phyloP scores from a whole-genome alignment of 768 basidiomycete species.

The Boletellus ananiceps region DNA sequence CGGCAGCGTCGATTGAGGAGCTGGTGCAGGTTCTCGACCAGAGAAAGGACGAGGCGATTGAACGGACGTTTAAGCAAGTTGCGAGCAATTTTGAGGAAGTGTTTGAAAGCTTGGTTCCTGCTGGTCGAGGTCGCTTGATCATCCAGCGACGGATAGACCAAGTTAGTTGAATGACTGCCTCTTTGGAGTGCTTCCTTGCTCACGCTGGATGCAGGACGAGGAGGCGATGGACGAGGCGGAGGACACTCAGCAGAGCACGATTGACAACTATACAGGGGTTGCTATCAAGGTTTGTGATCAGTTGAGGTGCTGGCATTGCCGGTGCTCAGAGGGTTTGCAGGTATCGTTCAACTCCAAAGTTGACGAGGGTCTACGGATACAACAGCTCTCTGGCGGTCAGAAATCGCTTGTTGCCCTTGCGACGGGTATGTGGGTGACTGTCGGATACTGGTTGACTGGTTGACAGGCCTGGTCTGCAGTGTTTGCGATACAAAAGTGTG shows the following conservation, averaged over 20 bases:
- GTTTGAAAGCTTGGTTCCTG: conserved; percentile 93
- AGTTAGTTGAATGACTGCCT: conserved; percentile 30
- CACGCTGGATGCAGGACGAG: conserved; percentile 49
- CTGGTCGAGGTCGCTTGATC: conserved; percentile 84
- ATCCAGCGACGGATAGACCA: conserved; percentile 91
- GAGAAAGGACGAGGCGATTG: conserved; percentile 97
- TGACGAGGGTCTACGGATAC: conserved; percentile 93
- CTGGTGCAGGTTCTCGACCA: conserved; percentile 92
- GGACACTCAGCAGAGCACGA: conserved; percentile 65
- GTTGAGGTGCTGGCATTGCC: background rate
- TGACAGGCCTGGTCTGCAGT: conserved; percentile 44
- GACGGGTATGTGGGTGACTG: conserved; percentile 49
- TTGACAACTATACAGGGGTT: conserved; percentile 96
- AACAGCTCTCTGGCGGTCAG: conserved; percentile 95
- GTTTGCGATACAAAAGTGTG: conserved; percentile 98
- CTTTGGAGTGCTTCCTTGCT: background rate
- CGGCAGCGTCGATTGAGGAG: conserved; percentile 85
- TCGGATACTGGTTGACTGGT: background rate
- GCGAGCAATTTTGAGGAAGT: conserved; percentile 96
- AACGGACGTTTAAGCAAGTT: conserved; percentile 97
- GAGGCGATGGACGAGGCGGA: conserved; percentile 64
- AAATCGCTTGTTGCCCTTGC: conserved; percentile 96
- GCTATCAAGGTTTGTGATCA: conserved; percentile 71
- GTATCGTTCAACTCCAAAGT: conserved; percentile 99
- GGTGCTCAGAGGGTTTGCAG: conserved; percentile 34